These are phyloP conservation scores for Bretziella fagacearum DNA, from an alignment of 2,329 filamentous ascomycete genomes.

Conservation along the genomic window DNA sequence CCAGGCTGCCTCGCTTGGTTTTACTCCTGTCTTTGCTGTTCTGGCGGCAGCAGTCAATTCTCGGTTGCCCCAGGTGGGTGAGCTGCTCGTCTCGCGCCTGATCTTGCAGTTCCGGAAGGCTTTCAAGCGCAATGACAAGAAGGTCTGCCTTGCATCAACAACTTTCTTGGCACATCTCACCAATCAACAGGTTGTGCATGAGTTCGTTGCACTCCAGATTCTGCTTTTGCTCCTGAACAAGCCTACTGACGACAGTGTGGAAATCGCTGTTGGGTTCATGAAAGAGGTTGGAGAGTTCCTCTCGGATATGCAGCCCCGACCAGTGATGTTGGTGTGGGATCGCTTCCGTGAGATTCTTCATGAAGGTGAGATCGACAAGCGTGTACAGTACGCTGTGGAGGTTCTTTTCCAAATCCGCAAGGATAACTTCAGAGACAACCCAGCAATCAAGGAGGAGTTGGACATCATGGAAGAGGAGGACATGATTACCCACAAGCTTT, in stretches of 20 bases:
- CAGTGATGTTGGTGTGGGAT: slow-evolving; percentile 82
- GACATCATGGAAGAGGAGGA: slow-evolving; percentile 96
- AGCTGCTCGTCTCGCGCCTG: slow-evolving; percentile 69
- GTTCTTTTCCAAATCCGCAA: slow-evolving; percentile 93
- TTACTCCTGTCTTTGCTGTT: slow-evolving; percentile 89
- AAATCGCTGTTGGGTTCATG: slow-evolving; percentile 88
- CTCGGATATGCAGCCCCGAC: slow-evolving; percentile 84
- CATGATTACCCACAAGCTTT: slow-evolving; percentile 79
- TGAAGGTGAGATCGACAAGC: slow-evolving; percentile 92
- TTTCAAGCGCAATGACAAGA: slow-evolving; percentile 92
- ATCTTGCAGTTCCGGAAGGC: slow-evolving; percentile 89
- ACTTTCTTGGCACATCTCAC: slow-evolving; percentile 90
- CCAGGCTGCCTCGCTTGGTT: slow-evolving; percentile 85
- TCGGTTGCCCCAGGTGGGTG: slow-evolving; percentile 86
- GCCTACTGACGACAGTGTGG: slow-evolving; percentile 91
- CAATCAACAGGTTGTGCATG: slow-evolving; percentile 90
- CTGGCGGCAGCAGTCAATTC: slow-evolving; percentile 97
- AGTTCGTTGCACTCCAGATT: slow-evolving; percentile 85
- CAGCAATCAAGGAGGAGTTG: slow-evolving; percentile 75
- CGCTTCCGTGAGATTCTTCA: slow-evolving; percentile 91
- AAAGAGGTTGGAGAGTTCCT: slow-evolving; percentile 86
- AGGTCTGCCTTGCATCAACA: slow-evolving; percentile 80
- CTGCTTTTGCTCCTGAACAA: slow-evolving; percentile 82
- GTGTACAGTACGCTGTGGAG: slow-evolving; percentile 98
- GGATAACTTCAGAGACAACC: slow-evolving; percentile 92